phyloP scores from a whole-genome alignment of 352 stramenopile species.

The Phytophthora quininea region DNA sequence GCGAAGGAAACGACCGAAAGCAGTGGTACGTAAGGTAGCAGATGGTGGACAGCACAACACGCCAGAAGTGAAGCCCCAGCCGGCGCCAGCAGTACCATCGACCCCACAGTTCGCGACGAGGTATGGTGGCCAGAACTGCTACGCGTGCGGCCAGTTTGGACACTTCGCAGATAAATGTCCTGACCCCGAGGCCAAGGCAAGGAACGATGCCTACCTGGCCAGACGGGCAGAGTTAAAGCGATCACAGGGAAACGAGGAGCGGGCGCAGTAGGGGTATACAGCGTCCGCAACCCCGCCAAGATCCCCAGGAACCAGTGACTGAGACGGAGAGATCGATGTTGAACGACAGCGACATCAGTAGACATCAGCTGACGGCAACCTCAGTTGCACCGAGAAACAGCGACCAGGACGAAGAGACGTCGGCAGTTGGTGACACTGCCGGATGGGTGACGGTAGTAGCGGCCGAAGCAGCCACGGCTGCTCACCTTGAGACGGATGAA shows the following conservation, averaged over 20 bases:
- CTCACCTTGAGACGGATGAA: not conserved
- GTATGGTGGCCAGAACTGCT: not conserved
- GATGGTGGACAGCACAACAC: not conserved
- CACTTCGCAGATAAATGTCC: not conserved
- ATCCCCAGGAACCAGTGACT: not conserved
- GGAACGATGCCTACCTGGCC: conserved; percentile 2
- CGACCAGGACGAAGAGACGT: not conserved
- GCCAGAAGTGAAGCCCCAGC: not conserved
- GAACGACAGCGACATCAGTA: too few species aligned
- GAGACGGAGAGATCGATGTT: too few species aligned
- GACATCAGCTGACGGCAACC: too few species aligned
- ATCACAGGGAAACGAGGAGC: not conserved
- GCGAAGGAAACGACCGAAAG: not conserved
- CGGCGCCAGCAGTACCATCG: too few species aligned
- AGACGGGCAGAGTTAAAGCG: not conserved
- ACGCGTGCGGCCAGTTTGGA: not conserved
- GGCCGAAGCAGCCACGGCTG: too few species aligned
- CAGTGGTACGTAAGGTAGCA: not conserved
- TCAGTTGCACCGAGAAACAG: not conserved
- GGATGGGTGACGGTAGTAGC: too few species aligned
- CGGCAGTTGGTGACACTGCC: too few species aligned
- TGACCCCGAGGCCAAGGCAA: not conserved
- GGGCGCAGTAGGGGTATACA: not conserved
- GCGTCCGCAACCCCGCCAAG: not conserved
- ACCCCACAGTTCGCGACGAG: too few species aligned